Conservation (phyloP, 352 stramenopile species). For the Lagenidium giganteum region DNA sequence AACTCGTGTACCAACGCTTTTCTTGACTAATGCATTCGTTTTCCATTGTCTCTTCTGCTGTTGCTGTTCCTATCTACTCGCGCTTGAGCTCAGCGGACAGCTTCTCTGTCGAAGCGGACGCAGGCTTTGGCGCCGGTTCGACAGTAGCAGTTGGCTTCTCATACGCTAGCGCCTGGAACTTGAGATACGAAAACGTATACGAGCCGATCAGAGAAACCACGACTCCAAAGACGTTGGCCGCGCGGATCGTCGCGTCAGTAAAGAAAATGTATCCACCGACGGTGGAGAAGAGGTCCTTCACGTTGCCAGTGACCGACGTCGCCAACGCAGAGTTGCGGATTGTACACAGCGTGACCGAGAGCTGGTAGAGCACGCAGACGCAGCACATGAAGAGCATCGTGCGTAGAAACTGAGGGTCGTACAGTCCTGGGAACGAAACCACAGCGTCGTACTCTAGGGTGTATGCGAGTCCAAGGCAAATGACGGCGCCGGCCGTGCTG, state of each 20-base stretch:
- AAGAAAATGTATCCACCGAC: conserved; percentile 58
- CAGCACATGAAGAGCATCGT: conserved; percentile 48
- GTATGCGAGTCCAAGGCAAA: conserved; percentile 35
- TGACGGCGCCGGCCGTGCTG: conserved; percentile 33
- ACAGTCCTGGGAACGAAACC: conserved; percentile 18
- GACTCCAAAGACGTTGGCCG: conserved; percentile 46
- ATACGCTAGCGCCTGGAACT: conserved; percentile 41
- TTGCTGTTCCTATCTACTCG: too few species aligned
- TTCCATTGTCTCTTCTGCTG: too few species aligned
- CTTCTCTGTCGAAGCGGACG: too few species aligned
- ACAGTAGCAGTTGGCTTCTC: conserved; percentile 6
- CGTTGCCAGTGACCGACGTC: conserved; percentile 70
- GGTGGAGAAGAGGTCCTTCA: conserved; percentile 69
- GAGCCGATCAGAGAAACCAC: conserved; percentile 59
- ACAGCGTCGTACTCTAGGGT: conserved; percentile 37
- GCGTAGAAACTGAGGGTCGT: conserved; percentile 25
- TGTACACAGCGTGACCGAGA: conserved; percentile 66
- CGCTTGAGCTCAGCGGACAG: too few species aligned
- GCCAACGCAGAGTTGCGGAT: conserved; percentile 63
- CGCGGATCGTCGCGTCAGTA: conserved; percentile 34
- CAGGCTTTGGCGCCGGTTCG: neutral
- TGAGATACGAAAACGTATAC: conserved; percentile 73
- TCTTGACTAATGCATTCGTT: too few species aligned
- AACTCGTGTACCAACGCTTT: too few species aligned
- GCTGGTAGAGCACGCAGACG: conserved; percentile 70